Evolutionary conservation across 148 eudicot species (phyloP), one percentile per base, ranked within the genome.

Genomic region (Rhododendron ferrugineum): DNA sequence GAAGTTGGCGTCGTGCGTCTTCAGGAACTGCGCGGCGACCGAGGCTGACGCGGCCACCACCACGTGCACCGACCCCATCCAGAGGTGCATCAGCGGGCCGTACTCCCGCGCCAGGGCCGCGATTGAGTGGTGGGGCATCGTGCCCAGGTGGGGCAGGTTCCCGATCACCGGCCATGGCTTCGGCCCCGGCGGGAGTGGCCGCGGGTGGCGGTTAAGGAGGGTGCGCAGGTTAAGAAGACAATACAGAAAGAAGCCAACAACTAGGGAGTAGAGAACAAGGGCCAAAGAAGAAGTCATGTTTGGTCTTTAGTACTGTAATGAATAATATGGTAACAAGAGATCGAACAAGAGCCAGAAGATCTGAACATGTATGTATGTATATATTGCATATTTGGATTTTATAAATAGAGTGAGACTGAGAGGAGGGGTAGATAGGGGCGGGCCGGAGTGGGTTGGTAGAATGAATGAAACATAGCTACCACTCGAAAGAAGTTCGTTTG

Each of bases 121-220:
- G 16, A 95, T 79, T 66, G 91, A 85, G 62, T 93, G 97, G 91
- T 96, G 99, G 2, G 99, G 99, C 32, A 88, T 91, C 37, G 92
- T 86, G 30, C 99, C 99, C 49, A 96, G 88, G 84, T 96, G 92
- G 16, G 97, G 97, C 14, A 96, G 91, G 93, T 96, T 96, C 1
- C 99, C 99, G 50, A 95, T 82, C 3, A 96, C 85, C 32, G 99
- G 99, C 96, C 97, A 96, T 11, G 98, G 97, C 75, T 58, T 87
- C 1, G 99, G 99, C 11, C 99, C 99, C 0, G 99, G 98, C 0
- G 99, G 98, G 0, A 95, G 94, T 7, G 91, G 91, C 16, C n/a
- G 6, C 0, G 90, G 90, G 49, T 79, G 30, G 0, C 90, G 89
- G 44, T 6, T 1, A 28, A 26, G 54, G 56, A 81, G 82, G 79